Base-by-base conservation (phyloP, 2,329 filamentous ascomycete species). In the Scolecobasidium constrictum region DNA sequence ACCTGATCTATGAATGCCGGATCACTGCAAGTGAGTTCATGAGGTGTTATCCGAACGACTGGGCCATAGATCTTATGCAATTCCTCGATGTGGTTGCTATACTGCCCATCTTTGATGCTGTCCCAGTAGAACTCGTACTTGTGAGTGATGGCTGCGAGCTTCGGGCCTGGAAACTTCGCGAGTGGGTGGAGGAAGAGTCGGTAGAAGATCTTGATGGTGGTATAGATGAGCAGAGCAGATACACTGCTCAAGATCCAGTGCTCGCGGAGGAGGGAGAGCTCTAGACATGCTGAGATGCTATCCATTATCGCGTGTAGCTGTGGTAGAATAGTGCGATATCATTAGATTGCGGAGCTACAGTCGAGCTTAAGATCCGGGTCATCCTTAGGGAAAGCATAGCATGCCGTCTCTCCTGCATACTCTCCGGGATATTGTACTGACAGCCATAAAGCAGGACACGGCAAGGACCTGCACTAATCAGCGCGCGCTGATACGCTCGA, bases 111-210 rank as follows among this genome's bases (percentile, higher is more conserved):
- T 26, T 47, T 36, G 23, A 53, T 22, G 9, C 52, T 49, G 39
- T 57, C 55, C 33, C 50, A 55, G 45, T 53, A 57, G 40, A 53
- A 52, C 40, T 56, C 53, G 41, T 55, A 55, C 48, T 50, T 53
- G 44, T 35, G 35, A 2, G 42, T 55, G n/a, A 50, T 28, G 5
- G 51, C 54, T 13, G 55, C 52, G 16, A 56, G 38, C 33, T 51
- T 53, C 19, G 54, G 54, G 12, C 53, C 55, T 2, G 54, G 55
- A 42, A 56, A 54, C 23, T 48, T 46, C 7, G 53, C 47, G 6
- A 57, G 47, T 31, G 54, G 54, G 37, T 47, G 42, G n/a, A 56
- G 39, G 33, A 45, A 52, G 6, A 54, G 34, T 16, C 50, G 49
- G 37, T 54, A 53, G 5, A 55, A 36, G 12, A 42, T 40, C 12